A percentile compares a stretch with the other conserved stretches of the same genome.
phyloP scores from a whole-genome alignment of 2,329 filamentous ascomycete species.

The Cordyceps fumosorosea region DNA sequence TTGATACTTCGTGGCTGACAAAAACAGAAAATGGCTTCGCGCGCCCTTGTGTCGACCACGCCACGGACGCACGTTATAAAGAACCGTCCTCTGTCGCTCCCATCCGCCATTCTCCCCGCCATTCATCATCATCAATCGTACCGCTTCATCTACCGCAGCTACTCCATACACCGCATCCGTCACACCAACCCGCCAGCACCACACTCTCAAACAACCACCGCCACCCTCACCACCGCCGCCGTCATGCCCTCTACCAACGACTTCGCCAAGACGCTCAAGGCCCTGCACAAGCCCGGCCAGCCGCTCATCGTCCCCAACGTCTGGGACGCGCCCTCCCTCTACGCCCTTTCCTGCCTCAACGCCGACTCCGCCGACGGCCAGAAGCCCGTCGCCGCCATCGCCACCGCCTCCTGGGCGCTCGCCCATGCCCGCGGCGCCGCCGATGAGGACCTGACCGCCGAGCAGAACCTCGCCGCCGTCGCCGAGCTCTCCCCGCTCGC shows the following conservation, averaged over 20 bases:
- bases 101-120: neutral
- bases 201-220: neutral
- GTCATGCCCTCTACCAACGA: constrained; percentile 22
- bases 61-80: neutral
- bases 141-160: neutral
- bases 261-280: constrained; percentile 30
- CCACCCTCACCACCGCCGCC: neutral
- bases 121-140: neutral
- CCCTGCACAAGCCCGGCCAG: constrained; percentile 42
- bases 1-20: neutral
- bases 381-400: constrained; percentile 37
- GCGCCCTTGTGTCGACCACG: constrained; percentile 1
- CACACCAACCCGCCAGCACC: neutral
- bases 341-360: constrained; percentile 37
- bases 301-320: constrained; percentile 51
- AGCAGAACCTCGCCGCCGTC: constrained; percentile 39
- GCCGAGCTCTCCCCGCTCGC: constrained; percentile 26
- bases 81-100: neutral
- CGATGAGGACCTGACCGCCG: constrained; percentile 43
- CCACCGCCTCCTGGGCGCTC: constrained; percentile 45
- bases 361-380: constrained; percentile 5
- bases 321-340: constrained; percentile 46
- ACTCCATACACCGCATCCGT: neutral
- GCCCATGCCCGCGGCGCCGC: constrained; percentile 37
- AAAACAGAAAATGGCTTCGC: neutral